Evolutionary conservation across 2,329 filamentous ascomycete genomes (phyloP).

Genomic region (Phialophora verrucosa): DNA sequence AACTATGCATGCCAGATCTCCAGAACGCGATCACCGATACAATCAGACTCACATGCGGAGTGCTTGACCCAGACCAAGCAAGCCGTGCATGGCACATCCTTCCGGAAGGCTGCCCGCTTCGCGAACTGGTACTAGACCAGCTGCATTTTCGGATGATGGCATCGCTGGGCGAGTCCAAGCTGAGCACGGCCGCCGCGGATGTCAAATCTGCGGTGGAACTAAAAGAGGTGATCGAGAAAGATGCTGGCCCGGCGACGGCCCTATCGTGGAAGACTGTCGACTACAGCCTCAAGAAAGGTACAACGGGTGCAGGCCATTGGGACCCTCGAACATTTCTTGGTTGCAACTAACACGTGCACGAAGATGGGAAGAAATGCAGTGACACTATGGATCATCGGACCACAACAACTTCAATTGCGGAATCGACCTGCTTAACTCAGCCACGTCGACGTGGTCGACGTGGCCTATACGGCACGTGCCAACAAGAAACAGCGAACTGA

Average conservation of each 20-base stretch:
- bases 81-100: not conserved
- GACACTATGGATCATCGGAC: not conserved
- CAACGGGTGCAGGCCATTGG: no score
- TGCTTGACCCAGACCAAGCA: not conserved
- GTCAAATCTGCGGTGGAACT: not conserved
- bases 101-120: not conserved
- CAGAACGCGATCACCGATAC: constrained; percentile 19
- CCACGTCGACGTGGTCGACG: no score
- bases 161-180: not conserved
- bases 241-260: not conserved
- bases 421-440: not conserved
- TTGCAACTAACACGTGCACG: not conserved
- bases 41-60: not conserved
- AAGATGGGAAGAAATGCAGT: not conserved
- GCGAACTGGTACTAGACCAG: not conserved
- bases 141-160: not conserved
- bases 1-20: constrained; percentile 18
- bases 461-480: no score
- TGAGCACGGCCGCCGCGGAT: not conserved
- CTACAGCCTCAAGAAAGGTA: not conserved
- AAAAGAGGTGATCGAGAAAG: not conserved
- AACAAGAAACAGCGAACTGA: not conserved
- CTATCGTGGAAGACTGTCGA: not conserved
- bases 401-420: not conserved
- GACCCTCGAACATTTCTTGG: not conserved